These are phyloP conservation scores for Boletus eberwhitei DNA, from an alignment of 768 basidiomycete species.

Conservation along the genomic window DNA sequence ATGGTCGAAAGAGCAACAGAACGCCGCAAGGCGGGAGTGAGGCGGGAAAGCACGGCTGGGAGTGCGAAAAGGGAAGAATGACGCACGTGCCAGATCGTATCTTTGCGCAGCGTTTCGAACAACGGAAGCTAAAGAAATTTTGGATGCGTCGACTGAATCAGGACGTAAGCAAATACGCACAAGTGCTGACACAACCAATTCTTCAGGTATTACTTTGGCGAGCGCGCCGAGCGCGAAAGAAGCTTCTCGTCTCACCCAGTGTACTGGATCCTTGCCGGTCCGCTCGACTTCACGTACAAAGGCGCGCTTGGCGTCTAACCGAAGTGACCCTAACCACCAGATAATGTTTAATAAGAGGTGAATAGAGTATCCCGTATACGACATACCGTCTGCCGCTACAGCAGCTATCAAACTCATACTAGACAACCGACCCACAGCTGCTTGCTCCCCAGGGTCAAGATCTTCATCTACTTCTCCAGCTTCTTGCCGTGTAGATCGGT, in stretches of 20 bases:
- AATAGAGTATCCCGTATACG: conserved; percentile 7
- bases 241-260: conserved; percentile 82
- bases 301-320: conserved; percentile 51
- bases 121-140: conserved; percentile 62
- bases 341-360: conserved; percentile 3
- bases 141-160: not conserved
- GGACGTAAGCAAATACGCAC: conserved; percentile 38
- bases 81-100: conserved; percentile 77
- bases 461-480: conserved; percentile 38
- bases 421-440: conserved; percentile 78
- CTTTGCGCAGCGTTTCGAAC: conserved; percentile 66
- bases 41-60: conserved; percentile 70
- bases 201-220: conserved; percentile 81
- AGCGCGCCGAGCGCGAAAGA: conserved; percentile 85
- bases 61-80: conserved; percentile 85
- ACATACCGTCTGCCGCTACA: conserved; percentile 72
- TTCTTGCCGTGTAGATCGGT: conserved; percentile 13
- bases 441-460: conserved; percentile 56
- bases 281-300: conserved; percentile 76
- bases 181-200: conserved; percentile 61
- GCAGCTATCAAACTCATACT: conserved; percentile 94
- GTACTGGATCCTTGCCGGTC: conserved; percentile 59
- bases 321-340: conserved; percentile 45
- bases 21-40: conserved; percentile 56
- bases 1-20: conserved; percentile 65